A percentile compares a stretch with the other conserved stretches of the same genome.
Evolutionary conservation across 2,329 filamentous ascomycete genomes (phyloP).

Genomic region (Xylariaceae sp.): DNA sequence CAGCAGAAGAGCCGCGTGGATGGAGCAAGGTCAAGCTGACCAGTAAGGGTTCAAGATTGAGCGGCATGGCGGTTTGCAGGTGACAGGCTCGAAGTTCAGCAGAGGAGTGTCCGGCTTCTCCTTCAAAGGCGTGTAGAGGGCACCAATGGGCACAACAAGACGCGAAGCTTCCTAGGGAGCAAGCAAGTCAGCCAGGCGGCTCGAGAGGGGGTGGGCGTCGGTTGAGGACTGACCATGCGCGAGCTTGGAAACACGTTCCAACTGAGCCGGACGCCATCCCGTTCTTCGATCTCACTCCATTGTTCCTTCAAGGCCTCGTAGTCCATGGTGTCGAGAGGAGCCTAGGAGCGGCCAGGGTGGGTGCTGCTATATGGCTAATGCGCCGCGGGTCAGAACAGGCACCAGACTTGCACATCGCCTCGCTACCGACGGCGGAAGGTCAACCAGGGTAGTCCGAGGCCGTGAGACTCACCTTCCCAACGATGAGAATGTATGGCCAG

Average conservation of each 20-base stretch:
- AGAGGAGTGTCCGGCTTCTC: conserved; percentile 85
- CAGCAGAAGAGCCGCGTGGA: conserved; percentile 1
- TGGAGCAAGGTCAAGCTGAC: conserved; percentile 40
- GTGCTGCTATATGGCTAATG: too few relatives aligned
- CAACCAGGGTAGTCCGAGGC: too few relatives aligned
- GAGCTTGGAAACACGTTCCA: conserved; percentile 99
- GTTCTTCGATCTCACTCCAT: conserved; percentile 94
- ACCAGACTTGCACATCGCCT: too few relatives aligned
- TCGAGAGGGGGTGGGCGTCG: conserved; percentile 7
- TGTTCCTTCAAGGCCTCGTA: conserved; percentile 91
- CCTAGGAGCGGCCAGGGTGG: too few relatives aligned
- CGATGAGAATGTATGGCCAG: too few relatives aligned
- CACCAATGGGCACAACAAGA: conserved; percentile 91
- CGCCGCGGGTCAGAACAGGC: too few relatives aligned
- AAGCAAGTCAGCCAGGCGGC: conserved; percentile 20
- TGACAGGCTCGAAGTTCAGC: conserved; percentile 92
- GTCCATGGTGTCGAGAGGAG: conserved; percentile 64
- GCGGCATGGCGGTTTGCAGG: conserved; percentile 92
- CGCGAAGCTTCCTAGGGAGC: conserved; percentile 73
- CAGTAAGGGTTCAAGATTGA: conserved; percentile 96
- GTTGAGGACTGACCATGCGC: conserved; percentile 65
- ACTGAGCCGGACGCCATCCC: conserved; percentile 89
- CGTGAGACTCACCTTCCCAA: too few relatives aligned
- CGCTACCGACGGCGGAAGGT: too few relatives aligned
- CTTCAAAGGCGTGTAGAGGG: conserved; percentile 90